These are phyloP conservation scores for Priceomyces carsonii DNA, from an alignment of 805 yeast species.

Conservation along the genomic window DNA sequence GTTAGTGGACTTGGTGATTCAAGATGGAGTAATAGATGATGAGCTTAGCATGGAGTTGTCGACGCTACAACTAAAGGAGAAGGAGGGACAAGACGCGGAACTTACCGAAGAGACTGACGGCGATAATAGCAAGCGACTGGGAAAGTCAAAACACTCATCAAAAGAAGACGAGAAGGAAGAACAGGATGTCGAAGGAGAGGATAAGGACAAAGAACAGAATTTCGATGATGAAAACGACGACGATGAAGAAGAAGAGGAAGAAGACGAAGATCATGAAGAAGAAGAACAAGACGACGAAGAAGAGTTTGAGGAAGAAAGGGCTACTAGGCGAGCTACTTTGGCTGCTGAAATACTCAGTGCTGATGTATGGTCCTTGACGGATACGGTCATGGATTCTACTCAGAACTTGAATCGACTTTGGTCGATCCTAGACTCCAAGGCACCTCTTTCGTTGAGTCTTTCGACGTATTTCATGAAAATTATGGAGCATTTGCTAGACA, in stretches of 20 bases:
- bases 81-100: conserved; percentile 3
- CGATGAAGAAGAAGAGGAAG: conserved; percentile 26
- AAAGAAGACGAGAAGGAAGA: conserved; percentile 5
- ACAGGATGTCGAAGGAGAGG: conserved; percentile 9
- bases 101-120: conserved; percentile 4
- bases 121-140: not conserved
- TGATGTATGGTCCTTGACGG: conserved; percentile 93
- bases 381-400: conserved; percentile 78
- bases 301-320: conserved; percentile 34
- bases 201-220: conserved; percentile 10
- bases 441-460: conserved; percentile 69
- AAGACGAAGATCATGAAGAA: conserved; percentile 21
- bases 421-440: conserved; percentile 69
- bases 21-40: conserved; percentile 23
- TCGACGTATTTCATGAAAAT: conserved; percentile 91
- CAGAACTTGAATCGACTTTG: conserved; percentile 70
- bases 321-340: conserved; percentile 38
- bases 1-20: conserved; percentile 40
- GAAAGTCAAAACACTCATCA: conserved; percentile 1
- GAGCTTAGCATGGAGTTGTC: conserved; percentile 16
- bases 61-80: conserved; percentile 9
- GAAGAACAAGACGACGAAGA: conserved; percentile 29
- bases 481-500: conserved; percentile 61
- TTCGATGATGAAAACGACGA: conserved; percentile 11
- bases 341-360: conserved; percentile 89